Evolutionary conservation across 2,329 filamentous ascomycete species (phyloP).

Genomic region (Talaromyces atroroseus): DNA sequence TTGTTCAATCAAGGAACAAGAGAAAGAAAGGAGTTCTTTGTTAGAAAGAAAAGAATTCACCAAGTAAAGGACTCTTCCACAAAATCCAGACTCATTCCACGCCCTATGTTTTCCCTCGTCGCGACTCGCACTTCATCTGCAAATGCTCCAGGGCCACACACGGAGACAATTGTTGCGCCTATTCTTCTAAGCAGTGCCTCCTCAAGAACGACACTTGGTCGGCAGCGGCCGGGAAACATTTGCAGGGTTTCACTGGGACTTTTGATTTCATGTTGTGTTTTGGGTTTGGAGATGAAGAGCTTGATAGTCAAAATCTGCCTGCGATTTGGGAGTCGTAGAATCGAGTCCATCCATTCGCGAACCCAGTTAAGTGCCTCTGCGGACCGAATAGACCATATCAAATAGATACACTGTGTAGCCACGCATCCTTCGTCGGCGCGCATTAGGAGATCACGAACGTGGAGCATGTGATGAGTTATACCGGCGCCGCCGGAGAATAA

Average conservation of each 20-base stretch:
- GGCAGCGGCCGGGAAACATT: constrained; percentile 57
- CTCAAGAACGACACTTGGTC: constrained; percentile 51
- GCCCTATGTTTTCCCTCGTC: constrained; percentile 46
- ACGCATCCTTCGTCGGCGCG: constrained; percentile 49
- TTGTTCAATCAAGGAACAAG: not conserved
- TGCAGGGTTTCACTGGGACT: constrained; percentile 54
- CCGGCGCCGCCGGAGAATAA: constrained; percentile 62
- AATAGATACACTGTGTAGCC: constrained; percentile 54
- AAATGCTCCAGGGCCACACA: constrained; percentile 60
- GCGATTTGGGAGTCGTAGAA: constrained; percentile 55
- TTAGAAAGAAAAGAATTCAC: constrained; percentile 27
- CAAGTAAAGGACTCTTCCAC: constrained; percentile 63
- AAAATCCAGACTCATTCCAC: constrained; percentile 54
- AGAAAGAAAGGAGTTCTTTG: not conserved
- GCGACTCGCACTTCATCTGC: constrained; percentile 56
- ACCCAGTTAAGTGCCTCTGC: constrained; percentile 60
- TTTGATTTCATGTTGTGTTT: constrained; percentile 49
- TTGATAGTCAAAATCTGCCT: constrained; percentile 56
- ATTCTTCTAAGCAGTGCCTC: constrained; percentile 52
- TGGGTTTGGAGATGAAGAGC: constrained; percentile 59
- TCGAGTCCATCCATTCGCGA: constrained; percentile 61
- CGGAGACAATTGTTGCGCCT: constrained; percentile 57
- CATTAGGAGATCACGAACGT: constrained; percentile 54
- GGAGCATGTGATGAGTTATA: constrained; percentile 61
- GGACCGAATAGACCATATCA: constrained; percentile 59